Evolutionary conservation across 306 rosid genomes (phyloP).

Genomic region (Vigna hirtella): DNA sequence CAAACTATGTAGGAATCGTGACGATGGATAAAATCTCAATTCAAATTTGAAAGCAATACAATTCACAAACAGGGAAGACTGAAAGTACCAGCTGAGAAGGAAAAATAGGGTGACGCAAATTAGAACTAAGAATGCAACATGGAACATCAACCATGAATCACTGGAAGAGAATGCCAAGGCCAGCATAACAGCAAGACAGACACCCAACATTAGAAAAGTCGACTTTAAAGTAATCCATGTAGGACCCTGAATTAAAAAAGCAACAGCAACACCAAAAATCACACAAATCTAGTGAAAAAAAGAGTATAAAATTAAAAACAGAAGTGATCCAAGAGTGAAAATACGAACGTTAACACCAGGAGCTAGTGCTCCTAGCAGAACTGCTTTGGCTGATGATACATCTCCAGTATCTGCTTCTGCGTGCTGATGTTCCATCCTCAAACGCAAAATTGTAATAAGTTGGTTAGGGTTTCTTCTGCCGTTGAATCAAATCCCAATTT

Average conservation of each 20-base stretch:
- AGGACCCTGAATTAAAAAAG: constrained; percentile 61
- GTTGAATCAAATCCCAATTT: constrained; percentile 2
- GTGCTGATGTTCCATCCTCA: constrained; percentile 50
- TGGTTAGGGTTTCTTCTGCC: constrained; percentile 27
- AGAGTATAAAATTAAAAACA: background rate
- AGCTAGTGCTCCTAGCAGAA: constrained; percentile 87
- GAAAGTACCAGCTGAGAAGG: constrained; percentile 84
- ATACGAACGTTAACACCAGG: constrained; percentile 84
- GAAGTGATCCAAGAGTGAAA: background rate
- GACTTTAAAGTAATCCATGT: constrained; percentile 83
- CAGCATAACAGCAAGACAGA: constrained; percentile 78
- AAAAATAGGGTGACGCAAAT: constrained; percentile 74
- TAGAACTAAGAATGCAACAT: constrained; percentile 76
- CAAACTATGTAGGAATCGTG: background rate
- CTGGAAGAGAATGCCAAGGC: constrained; percentile 86
- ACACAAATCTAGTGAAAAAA: background rate
- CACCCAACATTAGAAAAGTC: constrained; percentile 74
- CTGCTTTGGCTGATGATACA: constrained; percentile 80
- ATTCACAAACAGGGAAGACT: background rate
- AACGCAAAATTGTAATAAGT: background rate
- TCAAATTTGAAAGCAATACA: background rate
- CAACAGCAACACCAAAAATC: background rate
- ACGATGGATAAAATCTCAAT: background rate
- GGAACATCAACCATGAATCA: constrained; percentile 80
- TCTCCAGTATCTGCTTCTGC: constrained; percentile 50